These are phyloP conservation scores for Pigoraptor vietnamica DNA, from an alignment of 78 protist species.

Conservation along the genomic window DNA sequence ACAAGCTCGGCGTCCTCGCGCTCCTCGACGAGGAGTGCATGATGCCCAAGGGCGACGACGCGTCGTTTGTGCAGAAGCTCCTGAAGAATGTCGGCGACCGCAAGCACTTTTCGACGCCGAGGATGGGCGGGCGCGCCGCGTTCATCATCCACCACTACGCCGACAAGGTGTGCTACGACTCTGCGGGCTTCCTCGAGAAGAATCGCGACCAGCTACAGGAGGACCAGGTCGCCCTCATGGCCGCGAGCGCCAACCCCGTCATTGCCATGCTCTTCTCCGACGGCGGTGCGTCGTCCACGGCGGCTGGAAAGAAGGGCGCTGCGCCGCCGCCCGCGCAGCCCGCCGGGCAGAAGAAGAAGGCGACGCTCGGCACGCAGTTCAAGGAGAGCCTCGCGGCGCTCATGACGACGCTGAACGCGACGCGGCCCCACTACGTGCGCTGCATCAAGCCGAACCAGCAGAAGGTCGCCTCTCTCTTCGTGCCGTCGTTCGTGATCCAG, in stretches of 20 bases:
- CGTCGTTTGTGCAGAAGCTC: background rate
- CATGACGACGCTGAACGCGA: background rate
- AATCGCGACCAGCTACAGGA: background rate
- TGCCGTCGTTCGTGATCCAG: background rate
- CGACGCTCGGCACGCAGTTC: background rate
- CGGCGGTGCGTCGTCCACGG: background rate
- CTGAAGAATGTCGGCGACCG: too few species aligned
- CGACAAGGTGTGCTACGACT: background rate
- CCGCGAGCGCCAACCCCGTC: background rate
- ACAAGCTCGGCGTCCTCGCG: slow-evolving; percentile 12
- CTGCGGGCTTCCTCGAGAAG: background rate
- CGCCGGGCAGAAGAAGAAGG: background rate
- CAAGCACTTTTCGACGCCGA: background rate
- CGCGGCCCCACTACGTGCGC: slow-evolving; percentile 74
- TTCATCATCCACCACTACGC: slow-evolving; percentile 5
- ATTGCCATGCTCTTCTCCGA: background rate
- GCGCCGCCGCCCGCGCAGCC: slow-evolving; percentile 55
- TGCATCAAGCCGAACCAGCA: slow-evolving; percentile 82
- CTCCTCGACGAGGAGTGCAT: background rate
- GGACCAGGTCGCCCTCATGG: too few species aligned
- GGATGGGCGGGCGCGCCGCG: background rate
- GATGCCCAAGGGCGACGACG: background rate
- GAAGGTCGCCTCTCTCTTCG: slow-evolving; percentile 18
- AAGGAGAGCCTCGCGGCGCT: background rate
- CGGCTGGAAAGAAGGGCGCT: slow-evolving; percentile 18